These are phyloP conservation scores for Diaporthe citrichinensis DNA, from an alignment of 2,329 filamentous ascomycete genomes.

Conservation along the genomic window DNA sequence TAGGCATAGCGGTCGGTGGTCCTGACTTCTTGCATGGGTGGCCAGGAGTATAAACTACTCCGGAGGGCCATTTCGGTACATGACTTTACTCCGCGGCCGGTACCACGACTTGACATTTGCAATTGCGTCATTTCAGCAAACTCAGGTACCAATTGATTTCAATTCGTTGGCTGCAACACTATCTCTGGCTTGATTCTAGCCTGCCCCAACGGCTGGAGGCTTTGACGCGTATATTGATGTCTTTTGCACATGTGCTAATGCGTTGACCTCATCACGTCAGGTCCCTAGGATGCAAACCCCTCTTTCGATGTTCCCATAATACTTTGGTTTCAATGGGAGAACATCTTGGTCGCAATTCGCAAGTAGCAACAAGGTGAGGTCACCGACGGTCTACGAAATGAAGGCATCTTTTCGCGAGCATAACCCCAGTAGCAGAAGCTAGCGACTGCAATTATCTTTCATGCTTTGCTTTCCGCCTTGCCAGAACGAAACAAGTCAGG, in stretches of 20 bases:
- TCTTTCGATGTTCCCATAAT: not conserved
- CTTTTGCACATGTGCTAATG: not conserved
- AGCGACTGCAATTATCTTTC: not conserved
- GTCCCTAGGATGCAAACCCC: not conserved
- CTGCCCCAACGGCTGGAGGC: not conserved
- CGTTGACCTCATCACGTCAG: not conserved
- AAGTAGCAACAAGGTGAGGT: not conserved
- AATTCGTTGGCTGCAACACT: not conserved
- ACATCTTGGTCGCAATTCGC: not conserved
- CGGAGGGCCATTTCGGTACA: not conserved
- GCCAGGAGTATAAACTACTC: slow-evolving; percentile 16
- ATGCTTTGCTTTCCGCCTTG: not conserved
- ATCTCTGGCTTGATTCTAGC: not conserved
- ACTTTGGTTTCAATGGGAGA: not conserved
- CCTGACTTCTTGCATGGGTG: not conserved
- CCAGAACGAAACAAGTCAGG: not conserved
- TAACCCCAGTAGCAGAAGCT: not conserved
- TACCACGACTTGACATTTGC: not conserved
- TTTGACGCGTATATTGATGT: not conserved
- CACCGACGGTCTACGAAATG: not conserved
- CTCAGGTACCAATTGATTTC: not conserved
- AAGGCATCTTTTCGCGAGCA: not conserved
- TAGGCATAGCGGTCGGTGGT: not conserved
- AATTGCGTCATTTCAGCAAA: not conserved
- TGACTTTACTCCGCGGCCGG: not conserved